phyloP scores from a whole-genome alignment of 2,329 filamentous ascomycete species.

The Paracoccidioides lutzii region DNA sequence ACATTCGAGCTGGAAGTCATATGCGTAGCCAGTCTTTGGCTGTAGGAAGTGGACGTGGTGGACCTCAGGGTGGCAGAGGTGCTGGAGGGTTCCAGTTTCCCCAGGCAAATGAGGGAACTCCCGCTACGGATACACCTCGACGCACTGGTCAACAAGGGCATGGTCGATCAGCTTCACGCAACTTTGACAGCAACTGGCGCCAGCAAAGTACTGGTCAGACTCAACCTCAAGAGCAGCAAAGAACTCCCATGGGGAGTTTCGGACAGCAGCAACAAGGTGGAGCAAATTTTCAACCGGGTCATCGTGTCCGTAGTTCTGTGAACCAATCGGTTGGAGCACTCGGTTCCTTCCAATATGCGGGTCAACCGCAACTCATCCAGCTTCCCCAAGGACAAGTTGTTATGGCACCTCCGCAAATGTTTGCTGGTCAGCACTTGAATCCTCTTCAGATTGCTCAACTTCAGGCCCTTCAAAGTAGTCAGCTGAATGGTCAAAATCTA shows the following conservation, averaged over 20 bases:
- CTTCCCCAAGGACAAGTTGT: conserved; percentile 71
- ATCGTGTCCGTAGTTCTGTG: conserved; percentile 73
- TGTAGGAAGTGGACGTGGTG: conserved; percentile 50
- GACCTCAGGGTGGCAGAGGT: conserved; percentile 48
- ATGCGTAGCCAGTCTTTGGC: conserved; percentile 38
- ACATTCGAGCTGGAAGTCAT: conserved; percentile 71
- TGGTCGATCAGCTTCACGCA: conserved; percentile 69
- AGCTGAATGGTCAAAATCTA: conserved; percentile 64
- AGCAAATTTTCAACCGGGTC: conserved; percentile 75
- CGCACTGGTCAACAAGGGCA: conserved; percentile 47
- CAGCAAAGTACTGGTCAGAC: conserved; percentile 51
- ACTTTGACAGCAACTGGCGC: conserved; percentile 97
- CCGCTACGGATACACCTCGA: conserved; percentile 27
- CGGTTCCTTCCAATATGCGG: conserved; percentile 77
- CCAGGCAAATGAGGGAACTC: conserved; percentile 40
- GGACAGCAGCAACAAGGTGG: conserved; percentile 53
- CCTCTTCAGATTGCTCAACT: conserved; percentile 73
- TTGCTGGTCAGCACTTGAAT: conserved; percentile 63
- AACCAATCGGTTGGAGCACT: conserved; percentile 74
- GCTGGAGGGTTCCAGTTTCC: conserved; percentile 63
- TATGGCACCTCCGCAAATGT: conserved; percentile 67
- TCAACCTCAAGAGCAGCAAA: conserved; percentile 38
- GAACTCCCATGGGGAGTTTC: conserved; percentile 48
- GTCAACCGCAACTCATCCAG: conserved; percentile 77
- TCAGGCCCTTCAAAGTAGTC: conserved; percentile 52